phyloP scores from a whole-genome alignment of 768 basidiomycete species.

The Russula ochroleuca region DNA sequence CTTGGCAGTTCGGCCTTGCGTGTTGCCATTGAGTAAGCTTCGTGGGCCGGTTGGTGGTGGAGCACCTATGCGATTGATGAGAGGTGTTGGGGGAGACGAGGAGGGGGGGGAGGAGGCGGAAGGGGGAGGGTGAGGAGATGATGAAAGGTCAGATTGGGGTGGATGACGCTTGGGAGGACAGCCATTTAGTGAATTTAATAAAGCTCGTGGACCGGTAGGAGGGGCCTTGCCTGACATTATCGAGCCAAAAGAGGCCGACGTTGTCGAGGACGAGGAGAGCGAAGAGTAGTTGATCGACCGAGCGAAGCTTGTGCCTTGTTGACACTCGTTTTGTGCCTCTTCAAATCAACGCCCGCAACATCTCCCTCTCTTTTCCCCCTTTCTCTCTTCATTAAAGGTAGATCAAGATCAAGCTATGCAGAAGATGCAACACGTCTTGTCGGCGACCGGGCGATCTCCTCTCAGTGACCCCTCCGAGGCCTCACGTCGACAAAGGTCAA shows the following conservation, averaged over 20 bases:
- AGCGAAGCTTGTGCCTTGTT: constrained; percentile 12
- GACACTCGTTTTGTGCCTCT: constrained; percentile 23
- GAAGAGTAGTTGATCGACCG: neutral
- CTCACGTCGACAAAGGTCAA: neutral
- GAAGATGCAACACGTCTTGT: too few relatives aligned
- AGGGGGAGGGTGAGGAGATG: constrained; percentile 28
- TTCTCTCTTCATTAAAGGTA: neutral
- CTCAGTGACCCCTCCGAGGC: neutral
- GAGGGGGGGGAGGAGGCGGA: constrained; percentile 34
- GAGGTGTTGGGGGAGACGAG: constrained; percentile 35
- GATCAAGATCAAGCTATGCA: neutral
- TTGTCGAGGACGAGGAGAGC: constrained; percentile 24
- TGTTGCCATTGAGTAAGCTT: constrained; percentile 45
- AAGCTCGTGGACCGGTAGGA: constrained; percentile 67
- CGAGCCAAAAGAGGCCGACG: constrained; percentile 27
- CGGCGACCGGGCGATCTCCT: neutral
- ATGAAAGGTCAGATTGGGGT: constrained; percentile 22
- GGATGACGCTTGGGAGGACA: constrained; percentile 29
- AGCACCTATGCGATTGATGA: constrained; percentile 43
- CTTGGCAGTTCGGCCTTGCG: constrained; percentile 37
- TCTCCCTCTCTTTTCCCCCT: neutral
- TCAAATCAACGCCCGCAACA: neutral
- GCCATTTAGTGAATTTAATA: constrained; percentile 46
- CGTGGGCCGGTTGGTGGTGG: constrained; percentile 64
- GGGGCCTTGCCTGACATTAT: constrained; percentile 75